Evolutionary conservation across 129 eudicot species (phyloP), one percentile per base, ranked within the genome.

Genomic region (Tagetes patula): DNA sequence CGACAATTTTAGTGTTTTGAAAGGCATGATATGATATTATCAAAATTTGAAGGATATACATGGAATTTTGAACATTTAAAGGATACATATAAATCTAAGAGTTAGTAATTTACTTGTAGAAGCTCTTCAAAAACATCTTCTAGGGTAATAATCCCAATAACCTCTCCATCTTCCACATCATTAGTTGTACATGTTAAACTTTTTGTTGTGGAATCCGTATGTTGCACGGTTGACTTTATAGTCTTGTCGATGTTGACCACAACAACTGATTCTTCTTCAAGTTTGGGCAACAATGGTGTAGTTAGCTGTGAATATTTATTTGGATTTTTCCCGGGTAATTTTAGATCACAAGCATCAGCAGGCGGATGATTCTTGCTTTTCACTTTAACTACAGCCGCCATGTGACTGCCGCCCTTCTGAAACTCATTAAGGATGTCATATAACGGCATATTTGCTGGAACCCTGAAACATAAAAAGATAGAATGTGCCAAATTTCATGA

Each of bases 81-180:
- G 3, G 10, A 5, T 54, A 20, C 6, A 34, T 20, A 54, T 47
- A 62, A 80, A 49, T 68, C 65, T 65, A 64, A 34, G 11, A 82
- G 10, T 5, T 4, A 8, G n/a, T 67, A 79, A 53, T 40, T 76
- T 83, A 94, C 99, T 68, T 94, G 99, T 71, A 94, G 87, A 82
- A 94, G 96, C 84, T 94, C 97, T 84, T 94, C 99, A 54, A 94
- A 94, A 61, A 94, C 99, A 70, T 94, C 99, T 81, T 94, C 99
- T 55, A 90, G 87, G 8, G 99, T 94, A 70, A 94, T 94, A 56
- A 94, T 90, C 55, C 99, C 99, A 74, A 94, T 85, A 41, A 94
- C 94, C 74, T 94, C 97, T 12, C 94, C 97, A 73, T 94, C 96
- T 83, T 94, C 97, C 66, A 81, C 68, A 54, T 86, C 96, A 38